Base-by-base conservation (phyloP, 2,329 filamentous ascomycete genomes). In the Botrytis medusae region DNA sequence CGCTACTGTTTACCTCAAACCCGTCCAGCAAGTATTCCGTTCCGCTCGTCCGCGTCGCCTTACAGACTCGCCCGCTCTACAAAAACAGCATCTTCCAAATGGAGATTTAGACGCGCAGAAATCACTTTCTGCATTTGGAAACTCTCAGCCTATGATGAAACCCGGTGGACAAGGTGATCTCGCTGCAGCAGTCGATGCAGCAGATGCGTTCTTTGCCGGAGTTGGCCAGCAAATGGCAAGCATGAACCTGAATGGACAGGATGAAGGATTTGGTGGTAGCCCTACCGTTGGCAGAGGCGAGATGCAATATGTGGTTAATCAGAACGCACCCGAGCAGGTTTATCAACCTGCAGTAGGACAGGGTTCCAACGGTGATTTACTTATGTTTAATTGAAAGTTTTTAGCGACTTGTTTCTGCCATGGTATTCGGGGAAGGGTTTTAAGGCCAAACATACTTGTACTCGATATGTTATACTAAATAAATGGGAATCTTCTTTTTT, bases 1-100 rank as follows among this genome's bases (percentile, higher is more conserved):
- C 5, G 96, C 96, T 5, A 99, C 96, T 0, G 95, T 99, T 69
- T 99, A 99, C 82, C 89, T 99, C 68, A 99, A 99, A 82, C 96
- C 96, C 5, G 95, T 99, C 9, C 94, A 98, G 81, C 95, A 96
- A 71, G 96, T 99, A 16, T 99, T 99, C 86, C 92, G 96, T 73
- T 92, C 91, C 29, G 95, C 96, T 20, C 89, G 96, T 22, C 92
- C 93, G 1, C 88, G 94, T 34, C 91, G 90, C 73, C 86, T 99
- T 3, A 87, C 90, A 72, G 93, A 97, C 71, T 95, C 92, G 3
- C 95, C 95, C 0, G 95, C 95, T 0, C 85, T 99, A 57, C 96
- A 98, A 83, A 91, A 89, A 76, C 88, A 92, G 72, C 85, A 86
- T 25, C 82, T 93, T 0, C 89, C 90, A 0, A 79, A 78, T 51